Conservation (phyloP, 805 yeast species). For the Brettanomyces sp. region DNA sequence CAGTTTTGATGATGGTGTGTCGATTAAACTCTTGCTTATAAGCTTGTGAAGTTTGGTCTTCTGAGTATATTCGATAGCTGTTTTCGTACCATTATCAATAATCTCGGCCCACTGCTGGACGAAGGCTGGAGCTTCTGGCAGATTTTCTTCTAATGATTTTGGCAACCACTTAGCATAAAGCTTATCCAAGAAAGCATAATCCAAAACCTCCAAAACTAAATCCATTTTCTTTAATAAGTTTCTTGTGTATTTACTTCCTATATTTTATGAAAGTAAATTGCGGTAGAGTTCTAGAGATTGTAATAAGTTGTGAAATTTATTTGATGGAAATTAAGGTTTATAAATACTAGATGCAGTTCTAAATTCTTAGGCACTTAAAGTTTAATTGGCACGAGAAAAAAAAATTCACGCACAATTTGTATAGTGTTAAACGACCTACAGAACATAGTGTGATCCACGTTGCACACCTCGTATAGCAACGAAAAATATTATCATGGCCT, state of each 20-base stretch:
- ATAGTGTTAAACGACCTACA: too few species aligned
- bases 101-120: slow-evolving; percentile 13
- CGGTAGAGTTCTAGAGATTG: background rate
- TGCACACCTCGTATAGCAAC: too few species aligned
- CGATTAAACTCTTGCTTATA: slow-evolving; percentile 10
- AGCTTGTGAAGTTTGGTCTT: slow-evolving; percentile 20
- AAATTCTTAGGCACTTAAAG: too few species aligned
- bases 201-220: slow-evolving; percentile 75
- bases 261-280: too few species aligned
- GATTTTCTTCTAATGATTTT: slow-evolving; percentile 30
- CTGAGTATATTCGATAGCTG: slow-evolving; percentile 12
- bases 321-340: too few species aligned
- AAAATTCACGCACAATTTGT: too few species aligned
- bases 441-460: too few species aligned
- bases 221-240: slow-evolving; percentile 51
- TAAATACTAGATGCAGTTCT: too few species aligned
- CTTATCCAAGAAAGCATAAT: slow-evolving; percentile 65
- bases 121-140: slow-evolving; percentile 22
- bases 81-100: slow-evolving; percentile 18
- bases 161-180: slow-evolving; percentile 67
- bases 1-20: slow-evolving; percentile 27
- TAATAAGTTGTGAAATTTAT: too few species aligned
- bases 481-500: too few species aligned
- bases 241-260: too few species aligned
- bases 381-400: too few species aligned